A percentile compares a stretch with the other conserved stretches of the same genome.
Conservation (phyloP, 148 eudicot genomes). For the Vaccinium macrocarpon region DNA sequence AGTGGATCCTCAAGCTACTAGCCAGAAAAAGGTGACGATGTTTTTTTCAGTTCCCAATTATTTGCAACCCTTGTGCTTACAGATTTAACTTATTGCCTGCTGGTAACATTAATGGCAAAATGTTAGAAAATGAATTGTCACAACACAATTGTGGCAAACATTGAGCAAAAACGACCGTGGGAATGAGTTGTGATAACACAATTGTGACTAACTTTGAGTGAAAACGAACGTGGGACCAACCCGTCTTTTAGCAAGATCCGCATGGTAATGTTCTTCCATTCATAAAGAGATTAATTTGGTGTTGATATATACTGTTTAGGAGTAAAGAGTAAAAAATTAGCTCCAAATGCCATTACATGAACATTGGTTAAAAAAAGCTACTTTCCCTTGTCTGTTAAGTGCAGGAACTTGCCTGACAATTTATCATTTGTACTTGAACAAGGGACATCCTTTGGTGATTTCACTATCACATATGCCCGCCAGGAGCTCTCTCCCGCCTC, state of each 20-base stretch:
- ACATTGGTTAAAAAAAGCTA: neutral
- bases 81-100: neutral
- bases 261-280: neutral
- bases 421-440: neutral
- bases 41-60: neutral
- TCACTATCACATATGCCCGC: neutral
- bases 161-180: neutral
- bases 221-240: neutral
- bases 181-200: neutral
- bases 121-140: neutral
- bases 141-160: neutral
- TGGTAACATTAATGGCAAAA: neutral
- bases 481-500: no score
- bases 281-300: neutral
- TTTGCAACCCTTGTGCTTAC: neutral
- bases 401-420: neutral
- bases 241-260: neutral
- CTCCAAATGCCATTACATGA: neutral
- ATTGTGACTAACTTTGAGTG: neutral
- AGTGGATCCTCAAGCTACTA: constrained; percentile 43
- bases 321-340: neutral
- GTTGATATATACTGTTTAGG: neutral
- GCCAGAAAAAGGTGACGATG: constrained; percentile 44
- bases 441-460: neutral
- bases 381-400: neutral